phyloP scores from a whole-genome alignment of 352 stramenopile genomes.

The Blastocystis sp. region DNA sequence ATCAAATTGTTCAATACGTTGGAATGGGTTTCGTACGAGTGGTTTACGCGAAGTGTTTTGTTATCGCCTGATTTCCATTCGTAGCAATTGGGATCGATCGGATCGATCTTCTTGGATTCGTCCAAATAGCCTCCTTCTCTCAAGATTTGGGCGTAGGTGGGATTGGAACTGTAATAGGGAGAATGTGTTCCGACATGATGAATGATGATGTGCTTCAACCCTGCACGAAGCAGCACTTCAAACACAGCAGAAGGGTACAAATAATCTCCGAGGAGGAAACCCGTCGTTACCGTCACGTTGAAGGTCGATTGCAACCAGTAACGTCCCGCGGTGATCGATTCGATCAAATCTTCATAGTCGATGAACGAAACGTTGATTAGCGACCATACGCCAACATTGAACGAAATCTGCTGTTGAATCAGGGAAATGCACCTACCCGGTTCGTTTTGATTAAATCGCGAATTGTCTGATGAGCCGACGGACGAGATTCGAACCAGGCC shows the following conservation, averaged over 20 bases:
- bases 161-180: neutral
- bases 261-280: conserved; percentile 3
- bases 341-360: neutral
- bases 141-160: neutral
- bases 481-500: neutral
- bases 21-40: neutral
- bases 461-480: neutral
- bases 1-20: neutral
- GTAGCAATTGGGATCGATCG: neutral
- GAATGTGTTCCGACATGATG: neutral
- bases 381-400: conserved; percentile 20
- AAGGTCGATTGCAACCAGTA: neutral
- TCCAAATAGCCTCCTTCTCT: neutral
- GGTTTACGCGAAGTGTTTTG: neutral
- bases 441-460: neutral
- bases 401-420: neutral
- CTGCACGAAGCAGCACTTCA: neutral
- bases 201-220: neutral
- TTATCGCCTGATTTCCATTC: neutral
- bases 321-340: neutral
- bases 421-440: neutral
- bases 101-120: neutral
- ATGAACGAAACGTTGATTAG: neutral
- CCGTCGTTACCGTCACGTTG: neutral
- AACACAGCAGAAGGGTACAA: neutral